These are phyloP conservation scores for Tephrocybe sp. DNA, from an alignment of 768 basidiomycete species.

Conservation along the genomic window DNA sequence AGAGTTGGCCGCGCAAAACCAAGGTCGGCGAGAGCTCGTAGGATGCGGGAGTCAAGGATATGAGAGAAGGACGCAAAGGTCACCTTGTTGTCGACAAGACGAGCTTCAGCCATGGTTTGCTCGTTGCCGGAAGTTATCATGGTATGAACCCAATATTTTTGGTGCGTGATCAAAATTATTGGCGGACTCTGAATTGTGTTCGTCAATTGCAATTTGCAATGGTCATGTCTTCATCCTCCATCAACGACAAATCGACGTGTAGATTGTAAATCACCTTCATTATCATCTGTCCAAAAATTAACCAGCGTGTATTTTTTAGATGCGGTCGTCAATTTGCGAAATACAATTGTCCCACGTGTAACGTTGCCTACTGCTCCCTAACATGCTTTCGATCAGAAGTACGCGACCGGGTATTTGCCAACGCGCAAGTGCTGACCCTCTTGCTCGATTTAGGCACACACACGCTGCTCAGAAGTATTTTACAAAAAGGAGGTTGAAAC, in stretches of 20 bases:
- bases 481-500: conserved; percentile 72
- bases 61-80: conserved; percentile 66
- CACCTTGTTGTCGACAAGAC: conserved; percentile 44
- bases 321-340: conserved; percentile 74
- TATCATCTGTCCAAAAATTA: not conserved
- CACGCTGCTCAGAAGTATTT: conserved; percentile 77
- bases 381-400: conserved; percentile 76
- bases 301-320: conserved; percentile 31
- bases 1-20: conserved; percentile 90
- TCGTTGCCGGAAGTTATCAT: not conserved
- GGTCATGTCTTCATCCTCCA: conserved; percentile 14
- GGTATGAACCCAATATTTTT: conserved; percentile 3
- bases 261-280: conserved; percentile 38
- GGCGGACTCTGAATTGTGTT: conserved; percentile 22
- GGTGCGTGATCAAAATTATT: conserved; percentile 15
- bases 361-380: conserved; percentile 77
- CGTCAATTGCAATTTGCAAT: too few species aligned
- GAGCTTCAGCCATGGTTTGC: conserved; percentile 41
- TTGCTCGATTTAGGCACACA: conserved; percentile 45
- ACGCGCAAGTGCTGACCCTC: conserved; percentile 2
- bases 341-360: conserved; percentile 83
- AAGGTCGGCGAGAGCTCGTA: conserved; percentile 86
- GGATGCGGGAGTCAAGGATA: conserved; percentile 78
- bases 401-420: conserved; percentile 20
- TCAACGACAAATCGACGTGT: conserved; percentile 33